phyloP scores from a whole-genome alignment of 192 early-diverging fungal species.

The Mortierella claussenii region DNA sequence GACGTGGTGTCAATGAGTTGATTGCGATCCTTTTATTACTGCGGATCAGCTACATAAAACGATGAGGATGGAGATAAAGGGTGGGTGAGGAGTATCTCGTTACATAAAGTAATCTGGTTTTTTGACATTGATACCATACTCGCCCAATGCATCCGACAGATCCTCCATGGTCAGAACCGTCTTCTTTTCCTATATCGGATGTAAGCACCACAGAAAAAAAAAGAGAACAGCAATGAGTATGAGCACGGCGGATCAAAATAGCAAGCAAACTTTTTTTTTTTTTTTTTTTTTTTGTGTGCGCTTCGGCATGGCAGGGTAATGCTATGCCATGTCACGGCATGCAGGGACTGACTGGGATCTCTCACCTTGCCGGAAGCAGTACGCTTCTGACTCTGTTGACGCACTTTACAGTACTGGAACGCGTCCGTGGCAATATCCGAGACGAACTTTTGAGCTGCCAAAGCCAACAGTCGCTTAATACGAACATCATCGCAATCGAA shows the following conservation, averaged over 20 bases:
- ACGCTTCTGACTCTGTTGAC: conserved; percentile 71
- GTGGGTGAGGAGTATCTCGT: neutral
- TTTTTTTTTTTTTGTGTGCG: too few species aligned
- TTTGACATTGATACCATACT: conserved; percentile 95
- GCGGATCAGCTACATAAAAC: too few species aligned
- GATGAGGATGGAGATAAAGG: too few species aligned
- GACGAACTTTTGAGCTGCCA: conserved; percentile 89
- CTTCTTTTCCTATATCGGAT: conserved; percentile 72
- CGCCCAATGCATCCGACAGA: conserved; percentile 84
- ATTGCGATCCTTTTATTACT: neutral
- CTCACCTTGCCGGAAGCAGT: conserved; percentile 47
- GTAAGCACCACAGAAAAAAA: neutral
- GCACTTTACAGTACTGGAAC: conserved; percentile 82
- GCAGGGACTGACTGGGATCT: neutral
- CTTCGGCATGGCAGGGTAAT: too few species aligned
- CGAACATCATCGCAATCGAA: conserved; percentile 83
- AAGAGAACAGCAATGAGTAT: neutral
- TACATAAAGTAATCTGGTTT: conserved; percentile 90
- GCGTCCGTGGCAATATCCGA: conserved; percentile 89
- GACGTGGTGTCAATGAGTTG: too few species aligned
- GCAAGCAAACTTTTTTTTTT: neutral
- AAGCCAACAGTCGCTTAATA: conserved; percentile 79
- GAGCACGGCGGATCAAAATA: too few species aligned
- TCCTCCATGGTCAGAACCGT: conserved; percentile 95
- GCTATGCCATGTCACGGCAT: too few species aligned